Base-by-base conservation (phyloP, 306 rosid species). In the Trichosanthes truncata region DNA sequence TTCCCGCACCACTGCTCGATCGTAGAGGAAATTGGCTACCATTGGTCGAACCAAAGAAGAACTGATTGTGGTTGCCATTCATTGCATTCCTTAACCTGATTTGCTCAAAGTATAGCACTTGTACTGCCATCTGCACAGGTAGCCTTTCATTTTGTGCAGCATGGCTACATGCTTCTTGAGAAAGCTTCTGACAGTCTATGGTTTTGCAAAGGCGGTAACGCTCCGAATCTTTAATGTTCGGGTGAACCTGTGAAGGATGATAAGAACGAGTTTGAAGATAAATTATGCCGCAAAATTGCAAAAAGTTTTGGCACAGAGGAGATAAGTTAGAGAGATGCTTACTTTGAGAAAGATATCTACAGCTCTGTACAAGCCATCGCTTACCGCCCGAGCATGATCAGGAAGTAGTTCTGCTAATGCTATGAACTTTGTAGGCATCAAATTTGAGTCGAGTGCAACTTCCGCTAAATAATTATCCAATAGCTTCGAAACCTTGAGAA, bases 141-240 rank as follows among this genome's bases (percentile, higher is more conserved):
- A 96, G 83, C 84, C 98, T 88, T 66, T 96, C 99, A 21, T 96
- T 96, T 80, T 96, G 99, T 43, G 99, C 97, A 40, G 99, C 99
- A 52, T 96, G 99, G 82, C 99, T 93, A 82, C 99, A 93, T 0
- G 97, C 98, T 84, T 96, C 99, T 88, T 96, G 97, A 14, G 97
- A 84, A 43, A 96, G 81, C 85, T 96, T 96, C 80, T 96, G 97
- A 62, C 93, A 89, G 83, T 96, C 98, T 2, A 96, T 90, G 81
- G 96, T 91, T 82, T 96, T 96, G 94, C 98, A 90, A 1, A 96
- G 88, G 6, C 97, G 89, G 83, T 91, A 88, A 7, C 93, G 82
- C 78, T 96, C 99, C 0, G 93, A 85, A n/a, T 96, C 99, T 87
- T 96, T 96, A 9, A 91, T 88, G 87, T 93, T 93, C 40, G 97